Base-by-base conservation (phyloP, 352 stramenopile genomes). In the Globisporangium nagaii region DNA sequence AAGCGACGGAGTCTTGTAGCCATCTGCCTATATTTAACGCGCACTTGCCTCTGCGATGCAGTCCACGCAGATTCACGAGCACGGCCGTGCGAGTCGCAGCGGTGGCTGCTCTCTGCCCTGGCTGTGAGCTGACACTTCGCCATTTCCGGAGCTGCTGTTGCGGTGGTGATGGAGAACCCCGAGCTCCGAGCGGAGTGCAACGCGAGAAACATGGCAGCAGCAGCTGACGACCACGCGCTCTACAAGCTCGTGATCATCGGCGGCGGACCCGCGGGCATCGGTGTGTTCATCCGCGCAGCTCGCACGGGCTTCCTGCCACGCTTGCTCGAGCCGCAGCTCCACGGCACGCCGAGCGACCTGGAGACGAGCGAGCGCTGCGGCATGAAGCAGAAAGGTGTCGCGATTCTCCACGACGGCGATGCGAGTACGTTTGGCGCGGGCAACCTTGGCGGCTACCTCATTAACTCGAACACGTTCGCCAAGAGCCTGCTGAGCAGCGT, bases 391-490 rank as follows among this genome's bases (percentile, higher is more conserved):
- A 71, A 78, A 53, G 83, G 83, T 1, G 66, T 90, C 8, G 75
- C 70, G 22, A 61, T 91, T 32, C 50, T 93, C 27, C 83, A 93
- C 56, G 71, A 75, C 28, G 79, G 76, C 1, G 70, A 84, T 30
- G 54, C 54, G 4, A 58, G 55, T 8, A 81, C 63, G 0, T 87
- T 93, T 43, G 84, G 82, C 0, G 66, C 65, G 4, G 84, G 82
- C 25, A 89, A 86, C 39, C 71, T 95, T 20, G 80, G 82, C 28
- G 53, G 71, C 22, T 95, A 90, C 50, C 67, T 86, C 22, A 95
- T 92, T 66, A 92, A 95, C 63, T 91, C 78, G 3, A 95, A 95
- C 59, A 94, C 81, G 15, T 90, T 90, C 48, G 83, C 79, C 0
- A 86, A 73, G 43, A 87, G 79, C 27, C 51, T 95, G 25, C 45